Base-by-base conservation (phyloP, 208 protist genomes). In the Acanthamoeba quina region DNA sequence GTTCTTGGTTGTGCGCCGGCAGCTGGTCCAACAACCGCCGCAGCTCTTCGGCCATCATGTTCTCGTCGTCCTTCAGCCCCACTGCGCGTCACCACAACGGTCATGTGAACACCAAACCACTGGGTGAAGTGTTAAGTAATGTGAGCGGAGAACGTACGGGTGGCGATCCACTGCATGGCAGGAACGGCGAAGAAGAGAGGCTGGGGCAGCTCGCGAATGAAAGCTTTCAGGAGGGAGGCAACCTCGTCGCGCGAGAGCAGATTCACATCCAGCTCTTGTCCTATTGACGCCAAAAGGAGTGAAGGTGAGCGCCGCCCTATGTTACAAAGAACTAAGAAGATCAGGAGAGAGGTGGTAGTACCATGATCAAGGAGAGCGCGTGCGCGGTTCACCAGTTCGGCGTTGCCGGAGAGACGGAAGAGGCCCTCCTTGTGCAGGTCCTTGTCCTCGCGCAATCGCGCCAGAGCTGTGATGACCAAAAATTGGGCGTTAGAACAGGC, bases 11-110 rank as follows among this genome's bases (percentile, higher is more conserved):
- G 70, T 78, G 29, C 26, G 70, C 0, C 34, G 70, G 70, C 29
- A 78, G 37, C 37, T 78, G 70, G 31, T 24, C 37, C 70, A 78
- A 29, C 70, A 78, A 24, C 24, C 37, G 29, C 70, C 70, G 29
- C 34, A 78, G 70, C 37, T 78, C 70, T 44, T 78, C 70, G 37
- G 70, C 70, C 70, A 78, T 78, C 70, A 49, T 78, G 70, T 47
- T 49, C 17, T 78, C 70, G 13, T 78, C 70, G 19, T 78, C 34
- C 70, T 78, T 78, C 3, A 78, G 70, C 0, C 37, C 70, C 70
- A 78, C 70, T 78, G 60, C 24, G 7, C 5, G 13, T 24, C 26
- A 24, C 17, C 15, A 24, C 19, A 66, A 66, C 5, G 5, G 58
- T 26, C 13, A 66, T 9, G 41, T 76, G 1, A 24, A 1, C 6